Evolutionary conservation across 192 early-diverging fungal species (phyloP).

Genomic region (Jimgerdemannia lactiflua): DNA sequence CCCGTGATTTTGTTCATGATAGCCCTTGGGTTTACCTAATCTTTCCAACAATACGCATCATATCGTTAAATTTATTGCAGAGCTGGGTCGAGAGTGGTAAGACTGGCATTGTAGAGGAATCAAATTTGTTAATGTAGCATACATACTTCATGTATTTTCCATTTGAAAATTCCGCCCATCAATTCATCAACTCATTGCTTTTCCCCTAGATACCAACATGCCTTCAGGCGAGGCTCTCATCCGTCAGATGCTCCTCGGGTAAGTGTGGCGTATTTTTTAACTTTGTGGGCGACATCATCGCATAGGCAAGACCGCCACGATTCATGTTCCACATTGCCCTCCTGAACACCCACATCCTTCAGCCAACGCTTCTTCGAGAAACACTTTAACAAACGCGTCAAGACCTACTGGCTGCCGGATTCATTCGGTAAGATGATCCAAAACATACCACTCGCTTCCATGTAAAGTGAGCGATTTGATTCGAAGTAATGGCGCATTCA

Average conservation of each 20-base stretch:
- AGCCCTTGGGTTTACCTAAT: no score
- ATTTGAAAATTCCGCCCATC: conserved; percentile 66
- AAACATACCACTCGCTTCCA: no score
- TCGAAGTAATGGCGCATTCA: conserved; percentile 44
- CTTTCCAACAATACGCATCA: background rate
- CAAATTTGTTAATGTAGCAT: no score
- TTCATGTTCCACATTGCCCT: no score
- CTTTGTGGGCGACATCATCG: background rate
- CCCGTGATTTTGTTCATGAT: background rate
- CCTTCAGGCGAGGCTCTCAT: conserved; percentile 94
- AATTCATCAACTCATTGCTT: no score
- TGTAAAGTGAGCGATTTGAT: no score
- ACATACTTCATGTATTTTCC: conserved; percentile 56
- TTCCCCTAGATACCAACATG: conserved; percentile 87
- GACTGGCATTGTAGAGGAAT: conserved; percentile 2
- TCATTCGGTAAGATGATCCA: conserved; percentile 77
- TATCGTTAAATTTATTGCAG: background rate
- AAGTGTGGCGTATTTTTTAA: background rate
- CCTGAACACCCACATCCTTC: background rate
- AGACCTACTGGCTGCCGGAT: conserved; percentile 94
- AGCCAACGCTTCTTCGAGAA: conserved; percentile 86
- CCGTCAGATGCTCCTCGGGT: conserved; percentile 91
- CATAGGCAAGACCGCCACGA: no score
- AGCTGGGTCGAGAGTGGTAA: background rate
- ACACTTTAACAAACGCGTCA: conserved; percentile 64